Conservation (phyloP, 1,139 yeast genomes). For the Hansenula lynferdii region DNA sequence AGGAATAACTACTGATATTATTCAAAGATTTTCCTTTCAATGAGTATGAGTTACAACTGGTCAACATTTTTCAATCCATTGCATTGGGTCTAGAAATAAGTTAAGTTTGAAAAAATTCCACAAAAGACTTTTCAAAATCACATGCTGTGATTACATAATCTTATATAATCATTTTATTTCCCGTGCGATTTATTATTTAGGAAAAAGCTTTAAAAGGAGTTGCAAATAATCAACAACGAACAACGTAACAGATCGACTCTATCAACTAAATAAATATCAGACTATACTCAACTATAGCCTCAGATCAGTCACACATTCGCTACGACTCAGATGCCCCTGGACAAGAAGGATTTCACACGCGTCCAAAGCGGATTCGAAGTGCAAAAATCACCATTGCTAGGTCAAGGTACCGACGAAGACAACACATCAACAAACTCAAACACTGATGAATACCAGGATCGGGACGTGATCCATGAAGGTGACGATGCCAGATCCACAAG, state of each 20-base stretch:
- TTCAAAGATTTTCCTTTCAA: too few relatives aligned
- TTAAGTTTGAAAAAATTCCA: too few relatives aligned
- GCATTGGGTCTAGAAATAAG: too few relatives aligned
- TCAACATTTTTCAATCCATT: too few relatives aligned
- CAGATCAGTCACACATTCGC: too few relatives aligned
- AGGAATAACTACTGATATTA: too few relatives aligned
- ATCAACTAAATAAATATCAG: neutral
- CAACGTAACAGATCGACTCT: neutral
- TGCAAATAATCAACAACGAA: neutral
- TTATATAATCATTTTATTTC: neutral
- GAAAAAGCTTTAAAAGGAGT: neutral
- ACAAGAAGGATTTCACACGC: constrained; percentile 1
- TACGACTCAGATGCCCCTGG: neutral
- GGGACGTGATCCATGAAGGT: neutral
- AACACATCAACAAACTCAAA: too few relatives aligned
- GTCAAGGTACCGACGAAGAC: too few relatives aligned
- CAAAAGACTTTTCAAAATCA: too few relatives aligned
- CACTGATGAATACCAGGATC: neutral
- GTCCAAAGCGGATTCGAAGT: neutral
- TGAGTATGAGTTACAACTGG: too few relatives aligned
- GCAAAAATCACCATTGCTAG: neutral
- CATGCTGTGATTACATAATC: neutral
- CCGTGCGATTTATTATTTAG: neutral
- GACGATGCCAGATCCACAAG: neutral
- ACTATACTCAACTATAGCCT: neutral